phyloP scores from a whole-genome alignment of 352 stramenopile species.

The Ophiocytium majus region DNA sequence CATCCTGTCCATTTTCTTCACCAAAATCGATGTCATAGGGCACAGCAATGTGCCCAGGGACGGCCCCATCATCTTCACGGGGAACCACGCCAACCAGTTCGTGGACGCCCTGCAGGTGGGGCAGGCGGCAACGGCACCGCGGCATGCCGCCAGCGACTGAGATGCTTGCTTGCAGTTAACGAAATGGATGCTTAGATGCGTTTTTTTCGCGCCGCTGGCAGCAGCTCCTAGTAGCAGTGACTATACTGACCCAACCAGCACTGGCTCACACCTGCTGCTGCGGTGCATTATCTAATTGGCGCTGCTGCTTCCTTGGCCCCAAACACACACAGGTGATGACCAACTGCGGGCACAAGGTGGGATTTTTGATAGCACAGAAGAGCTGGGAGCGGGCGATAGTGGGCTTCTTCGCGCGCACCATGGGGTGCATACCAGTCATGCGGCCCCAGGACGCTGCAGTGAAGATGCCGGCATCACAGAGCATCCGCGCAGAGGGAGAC shows the following conservation, averaged over 20 bases:
- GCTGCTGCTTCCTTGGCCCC: too few relatives aligned
- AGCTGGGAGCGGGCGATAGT: slow-evolving; percentile 87
- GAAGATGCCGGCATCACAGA: slow-evolving; percentile 42
- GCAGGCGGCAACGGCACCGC: background rate
- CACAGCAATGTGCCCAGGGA: slow-evolving; percentile 90
- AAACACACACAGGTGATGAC: slow-evolving; percentile 65
- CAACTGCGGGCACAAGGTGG: slow-evolving; percentile 86
- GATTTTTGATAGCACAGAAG: slow-evolving; percentile 96
- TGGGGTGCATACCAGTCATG: slow-evolving; percentile 93
- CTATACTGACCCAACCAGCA: too few relatives aligned
- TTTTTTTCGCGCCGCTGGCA: too few relatives aligned
- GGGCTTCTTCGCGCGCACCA: slow-evolving; percentile 85
- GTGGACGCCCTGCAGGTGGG: slow-evolving; percentile 89
- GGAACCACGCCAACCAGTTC: slow-evolving; percentile 98
- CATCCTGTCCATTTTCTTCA: slow-evolving; percentile 95
- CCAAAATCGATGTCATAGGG: slow-evolving; percentile 79
- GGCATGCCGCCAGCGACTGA: too few relatives aligned
- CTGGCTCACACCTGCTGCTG: too few relatives aligned
- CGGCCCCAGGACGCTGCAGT: slow-evolving; percentile 43
- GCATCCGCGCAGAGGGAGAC: slow-evolving; percentile 58
- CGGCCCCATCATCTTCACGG: slow-evolving; percentile 93
- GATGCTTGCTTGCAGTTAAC: too few relatives aligned
- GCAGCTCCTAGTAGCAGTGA: too few relatives aligned
- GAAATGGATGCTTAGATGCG: too few relatives aligned
- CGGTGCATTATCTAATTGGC: too few relatives aligned